Evolutionary conservation across 305 asterid species (phyloP).

Genomic region (Solanum aculeatissimum): DNA sequence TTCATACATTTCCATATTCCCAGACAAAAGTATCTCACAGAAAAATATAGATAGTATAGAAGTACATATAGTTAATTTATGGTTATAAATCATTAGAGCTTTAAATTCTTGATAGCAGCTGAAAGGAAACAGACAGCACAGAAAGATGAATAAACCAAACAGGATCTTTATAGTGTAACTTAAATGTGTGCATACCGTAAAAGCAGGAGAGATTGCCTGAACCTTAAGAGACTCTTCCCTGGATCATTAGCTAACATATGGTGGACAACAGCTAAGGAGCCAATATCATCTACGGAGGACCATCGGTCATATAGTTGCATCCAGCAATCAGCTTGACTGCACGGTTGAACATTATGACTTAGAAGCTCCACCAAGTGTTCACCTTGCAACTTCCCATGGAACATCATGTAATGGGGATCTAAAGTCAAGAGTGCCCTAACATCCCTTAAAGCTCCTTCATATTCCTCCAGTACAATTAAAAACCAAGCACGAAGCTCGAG

Average conservation of each 20-base stretch:
- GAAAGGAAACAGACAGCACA: not conserved
- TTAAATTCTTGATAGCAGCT: not conserved
- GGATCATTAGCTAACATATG: conserved; percentile 85
- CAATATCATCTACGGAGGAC: conserved; percentile 93
- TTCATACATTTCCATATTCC: not conserved
- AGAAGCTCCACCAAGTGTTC: conserved; percentile 65
- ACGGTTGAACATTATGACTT: conserved; percentile 42
- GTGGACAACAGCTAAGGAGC: conserved; percentile 89
- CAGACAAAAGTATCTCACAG: not conserved
- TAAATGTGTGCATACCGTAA: conserved; percentile 30
- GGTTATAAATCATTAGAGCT: not conserved
- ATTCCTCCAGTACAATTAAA: conserved; percentile 53
- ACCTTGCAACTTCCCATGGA: conserved; percentile 57
- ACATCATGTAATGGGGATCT: conserved; percentile 68
- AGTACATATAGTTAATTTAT: not conserved
- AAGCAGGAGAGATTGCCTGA: conserved; percentile 80
- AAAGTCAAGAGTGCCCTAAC: conserved; percentile 72
- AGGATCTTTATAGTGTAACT: not conserved
- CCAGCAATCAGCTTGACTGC: conserved; percentile 97
- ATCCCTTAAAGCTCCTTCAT: conserved; percentile 69
- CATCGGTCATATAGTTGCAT: conserved; percentile 85
- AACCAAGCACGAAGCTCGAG: conserved; percentile 97
- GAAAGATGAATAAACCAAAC: not conserved
- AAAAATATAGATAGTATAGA: not conserved
- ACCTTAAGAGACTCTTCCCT: conserved; percentile 65